Evolutionary conservation across 768 basidiomycete species (phyloP).

Genomic region (Trametes gibbosa): DNA sequence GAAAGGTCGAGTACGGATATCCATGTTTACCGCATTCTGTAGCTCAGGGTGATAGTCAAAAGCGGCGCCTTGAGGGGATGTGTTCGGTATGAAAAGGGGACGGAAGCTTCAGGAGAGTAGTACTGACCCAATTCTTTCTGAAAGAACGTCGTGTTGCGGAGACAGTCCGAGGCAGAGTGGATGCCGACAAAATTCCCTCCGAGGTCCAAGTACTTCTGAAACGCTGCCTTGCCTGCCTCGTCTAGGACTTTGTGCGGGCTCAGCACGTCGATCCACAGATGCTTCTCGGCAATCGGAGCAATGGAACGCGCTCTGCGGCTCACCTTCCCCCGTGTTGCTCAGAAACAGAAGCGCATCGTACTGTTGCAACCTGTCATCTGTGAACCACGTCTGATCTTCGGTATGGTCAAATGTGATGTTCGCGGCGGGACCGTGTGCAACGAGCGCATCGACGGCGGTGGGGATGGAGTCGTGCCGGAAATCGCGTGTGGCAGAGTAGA

Average conservation of each 20-base stretch:
- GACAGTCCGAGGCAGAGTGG: slow-evolving; percentile 44
- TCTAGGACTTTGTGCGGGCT: slow-evolving; percentile 39
- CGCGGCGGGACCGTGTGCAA: slow-evolving; percentile 8
- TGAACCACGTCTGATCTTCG: slow-evolving; percentile 43
- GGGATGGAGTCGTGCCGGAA: slow-evolving; percentile 52
- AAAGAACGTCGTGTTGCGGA: slow-evolving; percentile 41
- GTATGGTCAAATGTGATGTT: slow-evolving; percentile 43
- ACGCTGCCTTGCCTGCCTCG: slow-evolving; percentile 36
- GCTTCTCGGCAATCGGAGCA: background rate
- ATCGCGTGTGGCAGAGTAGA: slow-evolving; percentile 41
- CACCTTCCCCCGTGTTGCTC: slow-evolving; percentile 44
- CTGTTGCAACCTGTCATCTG: slow-evolving; percentile 34
- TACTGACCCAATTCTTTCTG: slow-evolving; percentile 38
- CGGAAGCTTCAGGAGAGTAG: background rate
- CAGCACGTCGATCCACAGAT: background rate
- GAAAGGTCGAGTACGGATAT: background rate
- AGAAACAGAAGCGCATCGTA: slow-evolving; percentile 49
- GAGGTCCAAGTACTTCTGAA: slow-evolving; percentile 41
- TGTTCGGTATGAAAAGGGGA: background rate
- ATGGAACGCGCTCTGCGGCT: slow-evolving; percentile 5
- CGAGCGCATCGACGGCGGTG: slow-evolving; percentile 42
- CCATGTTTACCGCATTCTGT: slow-evolving; percentile 37
- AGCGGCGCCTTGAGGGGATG: slow-evolving; percentile 32
- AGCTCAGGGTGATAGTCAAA: slow-evolving; percentile 49
- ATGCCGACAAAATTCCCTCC: slow-evolving; percentile 47